Percentiles rank a stretch among this genome's conserved stretches.
phyloP scores from a whole-genome alignment of 371 early-diverging fungal species.

The Zancudomyces culisetae region DNA sequence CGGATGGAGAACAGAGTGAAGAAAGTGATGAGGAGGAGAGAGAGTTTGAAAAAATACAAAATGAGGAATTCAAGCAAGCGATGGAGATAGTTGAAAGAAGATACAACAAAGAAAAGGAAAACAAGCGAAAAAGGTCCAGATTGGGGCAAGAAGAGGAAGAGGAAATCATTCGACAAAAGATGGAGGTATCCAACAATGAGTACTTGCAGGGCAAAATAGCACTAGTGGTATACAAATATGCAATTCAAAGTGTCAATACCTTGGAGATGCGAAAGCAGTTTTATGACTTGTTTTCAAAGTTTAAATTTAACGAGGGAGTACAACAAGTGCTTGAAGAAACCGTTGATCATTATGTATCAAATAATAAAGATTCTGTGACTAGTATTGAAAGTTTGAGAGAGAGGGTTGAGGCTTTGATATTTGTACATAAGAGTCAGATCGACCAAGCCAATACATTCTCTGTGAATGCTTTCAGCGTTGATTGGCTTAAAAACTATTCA shows the following conservation, averaged over 20 bases:
- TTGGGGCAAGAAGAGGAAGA: slow-evolving; percentile 25
- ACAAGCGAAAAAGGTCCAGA: slow-evolving; percentile 14
- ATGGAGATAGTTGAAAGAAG: neutral
- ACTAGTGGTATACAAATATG: slow-evolving; percentile 58
- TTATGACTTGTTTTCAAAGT: slow-evolving; percentile 39
- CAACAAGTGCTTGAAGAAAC: slow-evolving; percentile 2
- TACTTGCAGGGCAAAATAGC: slow-evolving; percentile 67
- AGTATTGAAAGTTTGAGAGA: too few relatives aligned
- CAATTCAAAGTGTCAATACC: slow-evolving; percentile 60
- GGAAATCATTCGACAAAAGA: slow-evolving; percentile 13
- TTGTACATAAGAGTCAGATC: too few relatives aligned
- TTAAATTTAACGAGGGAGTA: slow-evolving; percentile 30
- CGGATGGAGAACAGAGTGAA: slow-evolving; percentile 3
- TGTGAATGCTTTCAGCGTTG: too few relatives aligned
- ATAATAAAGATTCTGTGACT: slow-evolving; percentile 7
- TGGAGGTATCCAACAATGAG: slow-evolving; percentile 31
- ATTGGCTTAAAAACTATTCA: too few relatives aligned
- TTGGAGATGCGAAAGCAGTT: slow-evolving; percentile 56
- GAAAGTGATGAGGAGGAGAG: too few relatives aligned
- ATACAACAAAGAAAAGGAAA: neutral
- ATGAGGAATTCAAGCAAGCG: neutral
- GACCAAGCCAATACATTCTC: too few relatives aligned
- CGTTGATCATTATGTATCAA: slow-evolving; percentile 4
- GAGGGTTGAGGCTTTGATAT: too few relatives aligned
- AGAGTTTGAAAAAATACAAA: too few relatives aligned